Base-by-base conservation (phyloP, 345 rosid genomes). In the Camelina neglecta region DNA sequence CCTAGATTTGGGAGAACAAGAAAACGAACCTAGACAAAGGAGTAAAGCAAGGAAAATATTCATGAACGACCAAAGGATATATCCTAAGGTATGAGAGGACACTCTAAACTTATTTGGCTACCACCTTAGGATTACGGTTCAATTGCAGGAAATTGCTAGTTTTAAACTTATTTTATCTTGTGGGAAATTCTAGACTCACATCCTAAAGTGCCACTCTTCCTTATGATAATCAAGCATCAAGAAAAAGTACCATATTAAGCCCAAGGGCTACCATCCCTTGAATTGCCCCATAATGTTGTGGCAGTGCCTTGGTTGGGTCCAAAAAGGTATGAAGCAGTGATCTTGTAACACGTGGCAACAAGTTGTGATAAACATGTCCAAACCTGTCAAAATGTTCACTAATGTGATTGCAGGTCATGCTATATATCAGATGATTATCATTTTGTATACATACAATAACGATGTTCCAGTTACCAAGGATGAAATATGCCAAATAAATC, bases 211-310 rank as follows among this genome's bases (percentile, higher is more conserved):
- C 24, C 35, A 75, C 60, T 57, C 56, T 67, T 66, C 53, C 9
- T 48, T 35, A 75, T 23, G 23, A 48, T 35, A 36, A 59, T 66
- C 51, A 67, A 39, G 61, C 36, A 58, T 59, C 21, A 60, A 60
- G 58, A 80, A 39, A 57, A 73, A 38, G 69, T 92, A 93, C 98
- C 96, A 86, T 90, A 65, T 81, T 81, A 67, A 88, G 85, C 71
- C 98, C 98, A 55, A 93, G 87, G 18, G 88, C 87, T 51, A 88
- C 90, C 71, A 93, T 76, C 73, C 98, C 98, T 91, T 83, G 93
- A 76, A 93, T 80, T 71, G 98, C 96, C 67, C 98, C 96, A 56
- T 86, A 93, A 79, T 93, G 98, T 66, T 93, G 98, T 75, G 96
- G 72, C 65, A 89, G 83, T 63, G 90, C 42, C 81, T 89, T 93